These are phyloP conservation scores for Solanum etuberosum DNA, from an alignment of 257 asterid genomes.

Conservation along the genomic window DNA sequence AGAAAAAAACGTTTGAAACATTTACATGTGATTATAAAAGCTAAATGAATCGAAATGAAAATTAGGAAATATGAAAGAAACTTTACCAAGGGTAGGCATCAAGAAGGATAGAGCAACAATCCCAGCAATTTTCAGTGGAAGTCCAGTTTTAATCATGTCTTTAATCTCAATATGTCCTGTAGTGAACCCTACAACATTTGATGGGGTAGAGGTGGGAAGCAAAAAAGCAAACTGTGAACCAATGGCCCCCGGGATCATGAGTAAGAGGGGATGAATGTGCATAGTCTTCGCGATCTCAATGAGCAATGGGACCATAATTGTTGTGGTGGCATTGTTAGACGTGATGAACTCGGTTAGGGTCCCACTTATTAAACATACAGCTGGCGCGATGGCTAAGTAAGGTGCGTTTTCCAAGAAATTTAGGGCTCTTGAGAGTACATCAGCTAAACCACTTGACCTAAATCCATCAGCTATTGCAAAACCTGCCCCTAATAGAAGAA, in stretches of 20 bases:
- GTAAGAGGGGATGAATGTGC: conserved; percentile 57
- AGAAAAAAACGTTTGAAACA: neutral
- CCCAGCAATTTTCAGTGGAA: conserved; percentile 53
- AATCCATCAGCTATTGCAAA: conserved; percentile 90
- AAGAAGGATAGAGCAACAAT: conserved; percentile 40
- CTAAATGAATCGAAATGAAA: neutral
- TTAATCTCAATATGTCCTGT: conserved; percentile 63
- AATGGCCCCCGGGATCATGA: conserved; percentile 64
- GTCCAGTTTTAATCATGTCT: conserved; percentile 59
- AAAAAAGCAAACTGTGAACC: conserved; percentile 64
- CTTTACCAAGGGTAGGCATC: conserved; percentile 85
- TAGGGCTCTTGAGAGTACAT: conserved; percentile 41
- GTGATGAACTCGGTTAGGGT: conserved; percentile 78
- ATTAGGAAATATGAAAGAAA: neutral
- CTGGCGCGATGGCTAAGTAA: conserved; percentile 67
- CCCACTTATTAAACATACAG: conserved; percentile 49
- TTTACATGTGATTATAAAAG: neutral
- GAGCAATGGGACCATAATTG: conserved; percentile 56
- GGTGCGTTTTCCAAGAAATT: conserved; percentile 53
- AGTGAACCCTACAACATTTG: conserved; percentile 73
- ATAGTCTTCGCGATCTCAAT: conserved; percentile 56
- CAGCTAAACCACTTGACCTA: conserved; percentile 74
- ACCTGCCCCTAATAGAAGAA: conserved; percentile 78
- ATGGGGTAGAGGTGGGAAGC: conserved; percentile 84
- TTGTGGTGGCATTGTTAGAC: conserved; percentile 72